phyloP scores from a whole-genome alignment of 1,284 basidiomycete genomes.

The Caloboletus firmus region DNA sequence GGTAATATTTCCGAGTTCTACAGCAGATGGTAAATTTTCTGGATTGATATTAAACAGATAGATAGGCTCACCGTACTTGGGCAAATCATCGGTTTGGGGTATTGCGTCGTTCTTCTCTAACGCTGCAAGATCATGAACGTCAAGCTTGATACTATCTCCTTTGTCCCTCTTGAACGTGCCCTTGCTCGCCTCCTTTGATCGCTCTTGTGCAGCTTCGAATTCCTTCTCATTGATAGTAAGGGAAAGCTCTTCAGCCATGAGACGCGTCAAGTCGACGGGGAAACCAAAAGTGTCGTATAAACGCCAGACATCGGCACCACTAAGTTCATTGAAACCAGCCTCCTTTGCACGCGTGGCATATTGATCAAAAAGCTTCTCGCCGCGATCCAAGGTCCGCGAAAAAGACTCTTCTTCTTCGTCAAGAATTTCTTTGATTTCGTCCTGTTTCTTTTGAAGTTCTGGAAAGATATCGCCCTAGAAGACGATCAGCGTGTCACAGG shows the following conservation, averaged over 20 bases:
- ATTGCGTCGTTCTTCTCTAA: conserved; percentile 81
- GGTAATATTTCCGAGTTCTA: conserved; percentile 74
- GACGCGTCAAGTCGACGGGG: conserved; percentile 92
- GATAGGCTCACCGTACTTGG: conserved; percentile 74
- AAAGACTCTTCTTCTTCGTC: conserved; percentile 99
- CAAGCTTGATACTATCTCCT: conserved; percentile 79
- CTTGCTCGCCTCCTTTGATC: conserved; percentile 91
- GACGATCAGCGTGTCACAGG: conserved; percentile 11
- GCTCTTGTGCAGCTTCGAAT: conserved; percentile 87
- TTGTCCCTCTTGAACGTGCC: conserved; percentile 70
- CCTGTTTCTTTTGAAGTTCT: conserved; percentile 83
- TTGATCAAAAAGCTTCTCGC: conserved; percentile 94
- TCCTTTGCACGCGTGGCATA: conserved; percentile 77
- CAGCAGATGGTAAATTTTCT: conserved; percentile 2
- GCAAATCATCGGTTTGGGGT: conserved; percentile 92
- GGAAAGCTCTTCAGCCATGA: conserved; percentile 96
- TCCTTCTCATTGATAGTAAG: conserved; percentile 86
- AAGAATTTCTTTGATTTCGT: conserved; percentile 92
- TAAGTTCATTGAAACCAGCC: conserved; percentile 67
- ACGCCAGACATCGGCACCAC: conserved; percentile 94
- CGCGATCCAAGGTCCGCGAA: conserved; percentile 92
- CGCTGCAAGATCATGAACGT: conserved; percentile 92
- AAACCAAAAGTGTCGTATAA: conserved; percentile 99
- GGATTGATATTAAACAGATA: not conserved
- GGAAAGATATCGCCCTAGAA: conserved; percentile 85